Percentiles rank a stretch among this genome's conserved stretches.
phyloP scores from a whole-genome alignment of 1,284 basidiomycete species.

The Taiwanofungus camphoratus region DNA sequence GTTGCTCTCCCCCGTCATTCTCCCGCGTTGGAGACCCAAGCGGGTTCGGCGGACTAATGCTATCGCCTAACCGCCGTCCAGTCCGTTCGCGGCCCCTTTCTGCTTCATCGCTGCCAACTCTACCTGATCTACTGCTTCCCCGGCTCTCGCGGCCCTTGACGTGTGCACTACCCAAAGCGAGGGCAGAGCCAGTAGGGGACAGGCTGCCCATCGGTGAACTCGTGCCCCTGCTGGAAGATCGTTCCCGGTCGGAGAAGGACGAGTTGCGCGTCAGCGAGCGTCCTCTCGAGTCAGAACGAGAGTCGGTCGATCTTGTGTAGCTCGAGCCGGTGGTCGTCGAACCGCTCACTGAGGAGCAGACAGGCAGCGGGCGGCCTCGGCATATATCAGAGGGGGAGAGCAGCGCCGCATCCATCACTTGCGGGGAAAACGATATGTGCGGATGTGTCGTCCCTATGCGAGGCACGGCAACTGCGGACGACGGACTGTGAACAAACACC shows the following conservation, averaged over 20 bases:
- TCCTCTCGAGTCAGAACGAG: constrained; percentile 35
- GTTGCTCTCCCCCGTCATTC: constrained; percentile 17
- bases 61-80: constrained; percentile 41
- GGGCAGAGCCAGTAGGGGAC: constrained; percentile 46
- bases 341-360: constrained; percentile 24
- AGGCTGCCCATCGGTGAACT: constrained; percentile 52
- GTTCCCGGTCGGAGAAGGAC: constrained; percentile 41
- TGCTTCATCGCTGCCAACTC: constrained; percentile 16
- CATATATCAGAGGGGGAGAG: constrained; percentile 23
- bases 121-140: constrained; percentile 15
- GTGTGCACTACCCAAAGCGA: constrained; percentile 31
- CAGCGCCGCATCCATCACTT: constrained; percentile 18
- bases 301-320: constrained; percentile 26
- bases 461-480: constrained; percentile 18
- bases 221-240: constrained; percentile 30
- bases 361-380: constrained; percentile 23
- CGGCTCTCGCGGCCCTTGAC: constrained; percentile 26
- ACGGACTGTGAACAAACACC: constrained; percentile 10
- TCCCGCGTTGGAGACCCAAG: constrained; percentile 25
- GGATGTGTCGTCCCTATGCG: constrained; percentile 16
- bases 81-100: constrained; percentile 38
- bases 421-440: constrained; percentile 12
- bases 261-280: constrained; percentile 50
- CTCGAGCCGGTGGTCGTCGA: constrained; percentile 28
- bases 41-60: constrained; percentile 38